Evolutionary conservation across 345 rosid species (phyloP), one percentile per base, ranked within the genome.

Genomic region (Dovyalis caffra): DNA sequence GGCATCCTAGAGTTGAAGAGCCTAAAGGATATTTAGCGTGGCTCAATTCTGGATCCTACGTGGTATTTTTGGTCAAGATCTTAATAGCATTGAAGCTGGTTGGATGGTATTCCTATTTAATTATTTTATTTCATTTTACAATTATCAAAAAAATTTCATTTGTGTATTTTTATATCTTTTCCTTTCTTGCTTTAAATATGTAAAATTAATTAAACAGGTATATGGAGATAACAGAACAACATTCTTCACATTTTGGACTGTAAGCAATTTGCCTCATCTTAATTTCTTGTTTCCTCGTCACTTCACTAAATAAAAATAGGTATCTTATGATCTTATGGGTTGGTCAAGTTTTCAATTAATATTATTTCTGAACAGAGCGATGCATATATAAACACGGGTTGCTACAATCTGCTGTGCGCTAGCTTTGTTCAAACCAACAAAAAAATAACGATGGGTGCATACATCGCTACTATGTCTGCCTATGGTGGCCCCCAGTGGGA

Each of bases 361-460:
- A 32, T 34, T 33, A n/a, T 18, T 35, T 4, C 26, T 16, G 21
- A n/a, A n/a, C 86, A 95, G 99, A 88, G 94, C 29, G 98, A 95
- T 85, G 90, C 99, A 70, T 95, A 95, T 78, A 91, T 91, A 84
- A 94, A 90, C 63, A 92, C 99, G 28, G 98, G 99, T 18, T 95
- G 99, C 74, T 95, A 95, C 88, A 95, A 95, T 76, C 97, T 95
- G 57, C 83, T 92, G 16, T 95, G 99, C 65, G 66, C 97, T 1
- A 98, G 99, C 61, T 95, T 95, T 79, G 84, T 95, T 73, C 99
- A 92, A 85, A 92, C 92, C 25, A 90, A 92, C 62, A 88, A 89
- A 68, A 81, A 87, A 74, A 82, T 95, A 75, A 98, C 99, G 68
- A 92, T 95, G 71, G 99, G 99, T 53, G 99, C 99, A 23, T 91